Evolutionary conservation across 1,139 yeast genomes (phyloP), one percentile per base, ranked within the genome.

Genomic region (Chernovozyma sophiae-reginae): DNA sequence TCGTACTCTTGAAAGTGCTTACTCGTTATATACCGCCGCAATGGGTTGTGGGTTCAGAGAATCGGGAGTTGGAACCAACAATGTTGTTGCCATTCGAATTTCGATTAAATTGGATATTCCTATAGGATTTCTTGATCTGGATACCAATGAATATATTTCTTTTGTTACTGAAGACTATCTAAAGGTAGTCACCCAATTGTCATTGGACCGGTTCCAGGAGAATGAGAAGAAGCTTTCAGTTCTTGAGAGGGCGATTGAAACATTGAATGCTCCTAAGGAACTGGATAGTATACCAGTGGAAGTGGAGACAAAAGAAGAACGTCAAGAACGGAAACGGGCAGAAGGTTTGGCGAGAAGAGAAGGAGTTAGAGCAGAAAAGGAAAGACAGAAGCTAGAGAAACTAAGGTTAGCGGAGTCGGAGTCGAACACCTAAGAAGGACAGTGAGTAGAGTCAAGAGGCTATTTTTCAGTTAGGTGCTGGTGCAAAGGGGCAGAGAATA

Each of bases 1-100:
- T 51, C 69, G 92, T 33, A 72, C 79, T 46, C 59, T 68, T 23
- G 62, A 58, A 7, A 60, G 72, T 4, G 95, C 96, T 0, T 67
- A 72, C n/a, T 61, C 62, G 24, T 57, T 87, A 13, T 85, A 80
- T 47, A 74, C 80, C 25, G 62, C 75, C 0, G 95, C 95, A 0
- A 82, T 86, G 89, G 72, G 74, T 8, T 81, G 92, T 57, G 96
- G 96, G 6, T 87, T 83, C 51, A 67, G 96, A 50, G 96, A 86
- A 56, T 74, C 86, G 26, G 96, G 96, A 1, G 85, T 86, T 35
- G 94, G 95, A 4, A 72, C 81, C 30, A 85, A 85, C 49, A 74
- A 79, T 48, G 67, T 81, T n/a, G 95, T 86, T 3, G 95, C 86
- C 0, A 79, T 86, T 17, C 65, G 95, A 45, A 82, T 78, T 4